Percentiles rank a stretch among this genome's conserved stretches.
Conservation (phyloP, 106 monocot species). For the Dendrobium catenatum region DNA sequence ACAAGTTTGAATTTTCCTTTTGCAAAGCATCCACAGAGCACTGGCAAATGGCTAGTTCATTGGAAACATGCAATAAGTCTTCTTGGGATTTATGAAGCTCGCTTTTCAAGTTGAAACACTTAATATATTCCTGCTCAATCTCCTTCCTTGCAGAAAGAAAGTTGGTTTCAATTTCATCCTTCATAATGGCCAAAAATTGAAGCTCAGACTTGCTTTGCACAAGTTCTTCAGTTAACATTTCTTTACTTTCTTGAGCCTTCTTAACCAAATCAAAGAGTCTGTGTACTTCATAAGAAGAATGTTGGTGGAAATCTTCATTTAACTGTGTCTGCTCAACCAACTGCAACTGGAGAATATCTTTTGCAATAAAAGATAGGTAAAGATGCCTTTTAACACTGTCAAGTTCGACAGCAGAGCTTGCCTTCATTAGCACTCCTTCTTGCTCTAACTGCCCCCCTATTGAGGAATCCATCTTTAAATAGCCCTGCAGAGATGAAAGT, state of each 20-base stretch:
- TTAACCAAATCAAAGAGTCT: constrained; percentile 26
- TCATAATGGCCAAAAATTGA: constrained; percentile 21
- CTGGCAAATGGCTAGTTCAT: constrained; percentile 42
- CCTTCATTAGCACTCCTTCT: background rate
- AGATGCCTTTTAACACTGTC: constrained; percentile 63
- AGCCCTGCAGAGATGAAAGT: background rate
- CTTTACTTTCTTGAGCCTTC: constrained; percentile 35
- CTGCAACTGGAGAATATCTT: constrained; percentile 55
- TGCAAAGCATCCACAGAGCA: constrained; percentile 40
- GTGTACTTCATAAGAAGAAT: constrained; percentile 35
- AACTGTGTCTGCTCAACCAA: constrained; percentile 33
- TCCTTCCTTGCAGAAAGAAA: constrained; percentile 27
- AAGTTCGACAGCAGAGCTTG: constrained; percentile 15
- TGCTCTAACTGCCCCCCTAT: background rate
- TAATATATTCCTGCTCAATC: constrained; percentile 24
- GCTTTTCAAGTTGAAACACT: constrained; percentile 20
- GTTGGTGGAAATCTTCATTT: constrained; percentile 18
- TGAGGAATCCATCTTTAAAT: background rate
- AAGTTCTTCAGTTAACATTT: constrained; percentile 40
- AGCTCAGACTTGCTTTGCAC: constrained; percentile 43
- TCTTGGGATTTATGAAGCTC: constrained; percentile 31
- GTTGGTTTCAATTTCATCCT: constrained; percentile 41
- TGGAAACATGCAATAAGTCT: constrained; percentile 17
- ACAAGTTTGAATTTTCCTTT: constrained; percentile 46
- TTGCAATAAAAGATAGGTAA: constrained; percentile 49